Evolutionary conservation across 2,329 filamentous ascomycete genomes (phyloP), one percentile per base, ranked within the genome.

Genomic region (Alternaria burnsii): DNA sequence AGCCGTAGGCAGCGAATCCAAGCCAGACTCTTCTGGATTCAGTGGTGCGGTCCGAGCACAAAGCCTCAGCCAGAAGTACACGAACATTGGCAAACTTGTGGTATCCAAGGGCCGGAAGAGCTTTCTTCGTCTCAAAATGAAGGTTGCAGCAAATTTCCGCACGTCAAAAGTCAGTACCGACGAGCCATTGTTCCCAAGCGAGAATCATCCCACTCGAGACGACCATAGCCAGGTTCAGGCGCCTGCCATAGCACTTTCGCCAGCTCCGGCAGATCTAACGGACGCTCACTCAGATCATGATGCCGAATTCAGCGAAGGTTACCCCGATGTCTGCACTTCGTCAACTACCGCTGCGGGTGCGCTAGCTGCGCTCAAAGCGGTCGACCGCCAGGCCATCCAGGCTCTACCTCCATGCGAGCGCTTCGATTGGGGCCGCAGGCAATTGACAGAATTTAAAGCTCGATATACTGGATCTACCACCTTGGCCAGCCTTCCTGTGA

Each of bases 391-490:
- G 16, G 42, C 14, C 11, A 51, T 72, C 5, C 56, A 51, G 30
- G 26, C 26, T 14, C 65, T 72, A 60, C 59, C 44, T 38, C 24
- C 54, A 5, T 43, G 69, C 8, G 26, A 72, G 43, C 62, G 63
- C 1, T 32, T 55, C 32, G 32, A 28, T 9, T 71, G 68, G 66
- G 50, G 66, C 24, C 70, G 71, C 14, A 54, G 58, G 20, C 61
- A 68, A 40, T 34, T 71, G n/a, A 65, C 69, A 16, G 58, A 55
- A 9, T 69, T 67, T 44, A 69, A 67, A 47, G 30, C 22, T 47
- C 47, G 30, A 10, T 38, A 44, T 18, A 18, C 51, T 12, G 58
- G 12, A 57, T 55, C 50, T 9, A 40, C 18, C 55, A 43, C 42
- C 53, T 52, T 12, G 9, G 26, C 36, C n/a, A 28, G 22, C 16